Conservation (phyloP, 176 grass and related monocot species). For the Aegilops bicornis region DNA sequence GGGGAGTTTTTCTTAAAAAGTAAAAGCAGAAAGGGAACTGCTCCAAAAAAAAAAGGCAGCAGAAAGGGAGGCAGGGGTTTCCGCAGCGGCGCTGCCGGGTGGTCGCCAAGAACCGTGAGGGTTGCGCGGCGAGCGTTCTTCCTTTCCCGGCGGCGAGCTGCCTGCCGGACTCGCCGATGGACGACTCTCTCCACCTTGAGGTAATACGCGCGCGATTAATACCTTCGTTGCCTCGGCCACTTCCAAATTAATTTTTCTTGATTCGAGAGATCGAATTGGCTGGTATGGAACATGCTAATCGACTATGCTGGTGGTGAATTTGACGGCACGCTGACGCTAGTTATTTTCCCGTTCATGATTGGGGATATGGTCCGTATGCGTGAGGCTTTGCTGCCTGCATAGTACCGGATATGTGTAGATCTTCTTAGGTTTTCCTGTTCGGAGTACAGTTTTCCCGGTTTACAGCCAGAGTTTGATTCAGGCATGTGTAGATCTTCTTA, state of each 20-base stretch:
- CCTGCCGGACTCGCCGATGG: not conserved
- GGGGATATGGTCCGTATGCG: not conserved
- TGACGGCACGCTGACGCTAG: not conserved
- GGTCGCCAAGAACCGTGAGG: too few species aligned
- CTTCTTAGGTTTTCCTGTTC: too few species aligned
- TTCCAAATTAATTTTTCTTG: not conserved
- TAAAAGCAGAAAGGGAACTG: too few species aligned
- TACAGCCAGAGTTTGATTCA: too few species aligned
- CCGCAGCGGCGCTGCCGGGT: too few species aligned
- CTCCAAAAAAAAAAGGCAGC: too few species aligned
- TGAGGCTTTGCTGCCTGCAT: not conserved
- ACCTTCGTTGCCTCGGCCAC: not conserved
- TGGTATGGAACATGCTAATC: not conserved
- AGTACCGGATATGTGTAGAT: too few species aligned
- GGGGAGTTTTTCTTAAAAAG: too few species aligned
- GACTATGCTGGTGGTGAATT: not conserved
- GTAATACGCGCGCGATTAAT: not conserved
- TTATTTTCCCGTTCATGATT: not conserved
- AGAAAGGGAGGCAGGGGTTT: too few species aligned
- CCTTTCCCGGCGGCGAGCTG: too few species aligned
- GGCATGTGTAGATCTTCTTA: too few species aligned
- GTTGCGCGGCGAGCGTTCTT: not conserved
- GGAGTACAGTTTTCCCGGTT: too few species aligned
- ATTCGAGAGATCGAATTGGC: not conserved
- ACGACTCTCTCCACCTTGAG: not conserved